These are phyloP conservation scores for Sungouiozyma ichnusensis DNA, from an alignment of 805 yeast species.

Conservation along the genomic window DNA sequence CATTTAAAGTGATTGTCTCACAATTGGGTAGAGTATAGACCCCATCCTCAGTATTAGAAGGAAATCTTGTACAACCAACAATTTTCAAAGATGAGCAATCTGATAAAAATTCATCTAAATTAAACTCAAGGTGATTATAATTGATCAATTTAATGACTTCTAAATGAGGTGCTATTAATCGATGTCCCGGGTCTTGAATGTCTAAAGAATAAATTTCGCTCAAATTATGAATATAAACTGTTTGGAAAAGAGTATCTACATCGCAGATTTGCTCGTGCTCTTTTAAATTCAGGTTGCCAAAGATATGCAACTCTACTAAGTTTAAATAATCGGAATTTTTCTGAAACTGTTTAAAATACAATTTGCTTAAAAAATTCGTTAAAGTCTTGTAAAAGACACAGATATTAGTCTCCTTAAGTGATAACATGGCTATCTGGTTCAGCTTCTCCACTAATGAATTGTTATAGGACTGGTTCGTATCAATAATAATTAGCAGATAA, in stretches of 20 bases:
- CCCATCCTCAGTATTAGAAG: conserved; percentile 4
- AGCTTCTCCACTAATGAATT: conserved; percentile 13
- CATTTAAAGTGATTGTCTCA: conserved; percentile 13
- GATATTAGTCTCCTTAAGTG: conserved; percentile 8
- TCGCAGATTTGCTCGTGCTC: conserved; percentile 12
- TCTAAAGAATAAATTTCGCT: conserved; percentile 15
- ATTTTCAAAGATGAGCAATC: conserved; percentile 11
- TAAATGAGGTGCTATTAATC: conserved; percentile 11
- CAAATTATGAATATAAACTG: conserved; percentile 16
- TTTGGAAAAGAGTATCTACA: conserved; percentile 17
- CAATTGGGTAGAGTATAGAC: conserved; percentile 15
- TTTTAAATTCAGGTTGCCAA: conserved; percentile 9
- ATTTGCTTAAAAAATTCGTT: conserved; percentile 17
- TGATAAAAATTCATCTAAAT: conserved; percentile 6
- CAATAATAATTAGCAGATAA: conserved; percentile 15
- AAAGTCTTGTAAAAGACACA: conserved; percentile 17
- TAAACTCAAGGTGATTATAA: background rate
- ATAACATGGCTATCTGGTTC: conserved; percentile 7
- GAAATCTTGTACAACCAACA: conserved; percentile 16
- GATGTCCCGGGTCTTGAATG: conserved; percentile 8
- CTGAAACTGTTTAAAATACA: conserved; percentile 19
- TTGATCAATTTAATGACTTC: conserved; percentile 13
- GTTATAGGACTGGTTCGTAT: conserved; percentile 16
- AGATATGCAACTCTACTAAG: conserved; percentile 19
- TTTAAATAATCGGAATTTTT: conserved; percentile 4